Percentiles rank a stretch among this genome's conserved stretches.
Conservation (phyloP, 2,329 filamentous ascomycete genomes). For the Xylaria sp. region DNA sequence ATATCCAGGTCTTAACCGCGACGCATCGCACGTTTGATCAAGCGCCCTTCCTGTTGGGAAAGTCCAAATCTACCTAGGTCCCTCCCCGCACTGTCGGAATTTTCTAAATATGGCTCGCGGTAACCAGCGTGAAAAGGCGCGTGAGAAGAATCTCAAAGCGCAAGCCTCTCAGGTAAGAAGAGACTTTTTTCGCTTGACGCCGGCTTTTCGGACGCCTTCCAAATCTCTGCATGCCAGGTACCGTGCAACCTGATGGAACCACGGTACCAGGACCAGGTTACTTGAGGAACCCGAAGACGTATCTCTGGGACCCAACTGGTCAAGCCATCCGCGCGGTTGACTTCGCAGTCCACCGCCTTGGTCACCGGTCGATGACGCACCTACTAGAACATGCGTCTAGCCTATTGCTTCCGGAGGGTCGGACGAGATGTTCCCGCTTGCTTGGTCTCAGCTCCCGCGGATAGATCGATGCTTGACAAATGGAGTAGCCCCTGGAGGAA, state of each 20-base stretch:
- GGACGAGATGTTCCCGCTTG: background rate
- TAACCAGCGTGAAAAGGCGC: constrained; percentile 94
- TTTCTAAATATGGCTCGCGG: constrained; percentile 80
- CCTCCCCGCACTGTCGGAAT: background rate
- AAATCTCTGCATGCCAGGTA: background rate
- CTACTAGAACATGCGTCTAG: background rate
- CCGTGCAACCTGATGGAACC: constrained; percentile 11
- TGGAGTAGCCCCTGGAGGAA: constrained; percentile 9
- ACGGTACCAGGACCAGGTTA: constrained; percentile 14
- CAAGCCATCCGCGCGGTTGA: constrained; percentile 27
- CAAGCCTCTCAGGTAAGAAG: constrained; percentile 64
- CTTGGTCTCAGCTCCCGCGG: background rate
- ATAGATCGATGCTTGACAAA: constrained; percentile 19
- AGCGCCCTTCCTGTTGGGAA: constrained; percentile 39
- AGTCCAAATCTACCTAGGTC: constrained; percentile 8
- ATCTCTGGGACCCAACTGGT: constrained; percentile 3
- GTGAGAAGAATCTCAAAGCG: constrained; percentile 86
- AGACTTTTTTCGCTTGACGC: constrained; percentile 14
- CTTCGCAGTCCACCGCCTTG: constrained; percentile 3
- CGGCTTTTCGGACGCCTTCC: constrained; percentile 8
- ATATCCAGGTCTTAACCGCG: constrained; percentile 33
- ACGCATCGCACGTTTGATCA: constrained; percentile 44
- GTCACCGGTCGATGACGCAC: constrained; percentile 4
- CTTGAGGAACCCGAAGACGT: background rate
- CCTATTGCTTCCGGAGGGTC: background rate